Conservation (phyloP, 345 rosid species). For the Pistacia integerrima region DNA sequence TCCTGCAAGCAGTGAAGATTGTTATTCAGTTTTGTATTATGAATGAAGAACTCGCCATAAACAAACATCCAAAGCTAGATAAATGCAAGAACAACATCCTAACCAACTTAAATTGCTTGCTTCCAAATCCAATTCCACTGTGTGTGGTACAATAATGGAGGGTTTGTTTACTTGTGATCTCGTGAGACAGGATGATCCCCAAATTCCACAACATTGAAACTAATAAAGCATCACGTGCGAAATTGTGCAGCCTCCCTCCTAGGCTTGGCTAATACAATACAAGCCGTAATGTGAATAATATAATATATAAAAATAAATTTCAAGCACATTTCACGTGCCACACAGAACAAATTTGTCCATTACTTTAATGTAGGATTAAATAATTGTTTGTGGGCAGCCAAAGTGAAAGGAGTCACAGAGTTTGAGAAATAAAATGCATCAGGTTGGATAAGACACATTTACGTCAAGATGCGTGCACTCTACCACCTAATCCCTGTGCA, state of each 20-base stretch:
- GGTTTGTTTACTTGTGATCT: background rate
- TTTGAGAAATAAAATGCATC: too few relatives aligned
- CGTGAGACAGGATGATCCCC: conserved; percentile 10
- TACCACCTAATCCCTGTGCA: conserved; percentile 6
- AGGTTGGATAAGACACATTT: too few relatives aligned
- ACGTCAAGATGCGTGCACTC: conserved; percentile 32
- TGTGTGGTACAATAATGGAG: too few relatives aligned
- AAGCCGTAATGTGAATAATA: background rate
- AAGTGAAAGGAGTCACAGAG: background rate
- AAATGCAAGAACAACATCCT: conserved; percentile 1
- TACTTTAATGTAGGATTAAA: background rate
- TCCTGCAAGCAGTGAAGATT: background rate
- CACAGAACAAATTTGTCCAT: background rate
- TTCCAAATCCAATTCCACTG: background rate
- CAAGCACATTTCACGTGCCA: conserved; percentile 21
- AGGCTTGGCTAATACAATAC: too few relatives aligned
- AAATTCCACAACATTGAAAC: conserved; percentile 12
- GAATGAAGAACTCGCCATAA: background rate
- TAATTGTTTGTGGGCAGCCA: background rate
- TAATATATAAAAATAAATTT: background rate
- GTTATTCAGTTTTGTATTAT: background rate
- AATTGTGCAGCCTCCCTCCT: too few relatives aligned
- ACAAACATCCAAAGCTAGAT: conserved; percentile 3
- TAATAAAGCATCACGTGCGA: conserved; percentile 9
- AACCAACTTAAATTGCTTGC: background rate